These are phyloP conservation scores for Hypoxylon sp. DNA, from an alignment of 2,329 filamentous ascomycete genomes.

Conservation along the genomic window DNA sequence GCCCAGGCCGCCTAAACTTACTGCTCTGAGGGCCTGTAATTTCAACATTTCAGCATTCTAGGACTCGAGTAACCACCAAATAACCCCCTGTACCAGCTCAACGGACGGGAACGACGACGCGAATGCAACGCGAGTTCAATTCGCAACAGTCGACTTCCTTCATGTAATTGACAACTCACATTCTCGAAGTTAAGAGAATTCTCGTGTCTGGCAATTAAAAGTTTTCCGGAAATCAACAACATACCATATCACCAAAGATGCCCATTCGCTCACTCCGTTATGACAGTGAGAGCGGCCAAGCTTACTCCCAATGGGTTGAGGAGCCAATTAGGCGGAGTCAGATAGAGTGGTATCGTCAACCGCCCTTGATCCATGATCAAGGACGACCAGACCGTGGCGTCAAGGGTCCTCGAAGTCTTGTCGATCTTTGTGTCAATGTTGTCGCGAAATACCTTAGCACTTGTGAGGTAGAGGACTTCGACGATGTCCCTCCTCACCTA, in stretches of 20 bases:
- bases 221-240: background rate
- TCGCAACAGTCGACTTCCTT: background rate
- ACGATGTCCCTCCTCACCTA: constrained; percentile 55
- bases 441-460: constrained; percentile 57
- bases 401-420: constrained; percentile 57
- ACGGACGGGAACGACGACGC: background rate
- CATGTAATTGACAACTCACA: background rate
- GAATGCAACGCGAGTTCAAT: background rate
- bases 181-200: background rate
- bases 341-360: constrained; percentile 6
- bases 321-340: background rate
- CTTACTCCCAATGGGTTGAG: background rate
- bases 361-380: background rate
- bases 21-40: background rate
- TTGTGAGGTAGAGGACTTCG: constrained; percentile 55
- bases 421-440: constrained; percentile 59
- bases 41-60: background rate
- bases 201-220: background rate
- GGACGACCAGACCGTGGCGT: constrained; percentile 32
- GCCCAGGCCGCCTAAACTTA: background rate
- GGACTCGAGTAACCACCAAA: background rate
- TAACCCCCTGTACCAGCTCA: background rate
- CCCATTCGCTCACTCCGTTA: background rate
- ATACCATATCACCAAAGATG: background rate
- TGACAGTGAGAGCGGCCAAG: constrained; percentile 2